Conservation (phyloP, 2,329 filamentous ascomycete genomes). For the Fusarium algeriense region DNA sequence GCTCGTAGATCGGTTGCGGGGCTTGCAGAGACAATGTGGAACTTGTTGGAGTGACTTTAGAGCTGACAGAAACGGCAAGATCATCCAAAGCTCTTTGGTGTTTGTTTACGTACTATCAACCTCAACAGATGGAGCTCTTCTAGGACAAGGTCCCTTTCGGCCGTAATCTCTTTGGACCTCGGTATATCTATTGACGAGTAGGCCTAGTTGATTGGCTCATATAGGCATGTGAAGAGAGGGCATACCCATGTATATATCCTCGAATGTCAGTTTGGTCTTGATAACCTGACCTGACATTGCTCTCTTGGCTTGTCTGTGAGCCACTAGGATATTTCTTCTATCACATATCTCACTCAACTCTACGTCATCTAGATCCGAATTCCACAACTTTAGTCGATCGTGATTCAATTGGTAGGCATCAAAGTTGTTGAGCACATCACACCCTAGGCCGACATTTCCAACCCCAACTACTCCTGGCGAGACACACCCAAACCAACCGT, state of each 20-base stretch:
- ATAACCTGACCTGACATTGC: conserved; percentile 2
- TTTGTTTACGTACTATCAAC: conserved; percentile 16
- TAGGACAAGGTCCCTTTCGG: conserved; percentile 13
- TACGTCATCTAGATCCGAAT: neutral
- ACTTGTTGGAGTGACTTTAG: conserved; percentile 10
- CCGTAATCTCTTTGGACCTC: conserved; percentile 9
- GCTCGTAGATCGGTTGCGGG: conserved; percentile 31
- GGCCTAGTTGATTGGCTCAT: neutral
- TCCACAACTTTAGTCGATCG: neutral
- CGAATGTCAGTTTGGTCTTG: neutral
- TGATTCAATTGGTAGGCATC: neutral
- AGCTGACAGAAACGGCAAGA: conserved; percentile 24
- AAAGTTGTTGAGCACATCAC: neutral
- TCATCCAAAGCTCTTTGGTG: conserved; percentile 10
- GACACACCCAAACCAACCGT: neutral
- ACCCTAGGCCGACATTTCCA: neutral
- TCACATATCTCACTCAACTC: neutral
- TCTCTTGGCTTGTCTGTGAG: neutral
- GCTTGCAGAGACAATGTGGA: conserved; percentile 29
- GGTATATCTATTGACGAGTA: conserved; percentile 3
- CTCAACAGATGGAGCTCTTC: conserved; percentile 11
- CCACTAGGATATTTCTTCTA: neutral
- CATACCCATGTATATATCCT: neutral
- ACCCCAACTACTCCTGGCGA: neutral
- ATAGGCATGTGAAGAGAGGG: neutral